Conservation (phyloP, 768 basidiomycete genomes). For the Amanita pallidorosea region DNA sequence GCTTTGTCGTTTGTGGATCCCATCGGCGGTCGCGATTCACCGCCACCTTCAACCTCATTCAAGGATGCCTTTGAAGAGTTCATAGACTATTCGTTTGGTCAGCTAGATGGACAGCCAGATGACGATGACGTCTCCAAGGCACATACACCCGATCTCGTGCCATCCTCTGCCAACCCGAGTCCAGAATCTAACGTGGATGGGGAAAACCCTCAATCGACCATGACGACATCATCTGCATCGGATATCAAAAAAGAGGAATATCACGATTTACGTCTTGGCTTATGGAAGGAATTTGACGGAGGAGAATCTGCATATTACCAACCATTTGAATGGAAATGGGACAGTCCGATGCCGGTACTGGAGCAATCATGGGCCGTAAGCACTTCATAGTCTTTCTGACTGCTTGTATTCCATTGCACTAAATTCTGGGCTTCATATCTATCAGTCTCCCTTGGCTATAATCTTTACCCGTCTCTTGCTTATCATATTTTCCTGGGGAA, state of each 20-base stretch:
- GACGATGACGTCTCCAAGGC: constrained; percentile 5
- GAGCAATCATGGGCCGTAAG: constrained; percentile 7
- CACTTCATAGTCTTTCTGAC: constrained; percentile 5
- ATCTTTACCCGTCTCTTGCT: constrained; percentile 5
- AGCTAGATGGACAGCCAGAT: constrained; percentile 4
- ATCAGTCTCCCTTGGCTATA: not conserved
- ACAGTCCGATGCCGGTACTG: constrained; percentile 6
- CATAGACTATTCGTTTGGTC: constrained; percentile 5
- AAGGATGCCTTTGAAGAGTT: constrained; percentile 5
- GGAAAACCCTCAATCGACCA: not conserved
- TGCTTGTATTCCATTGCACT: not conserved
- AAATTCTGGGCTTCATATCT: not conserved
- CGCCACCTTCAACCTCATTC: constrained; percentile 2
- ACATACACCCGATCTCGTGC: constrained; percentile 6
- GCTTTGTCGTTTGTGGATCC: not conserved
- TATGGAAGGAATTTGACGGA: constrained; percentile 8
- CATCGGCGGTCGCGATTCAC: not conserved
- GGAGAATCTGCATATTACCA: constrained; percentile 8
- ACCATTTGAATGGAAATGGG: constrained; percentile 8
- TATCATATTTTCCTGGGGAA: constrained; percentile 5
- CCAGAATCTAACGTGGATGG: constrained; percentile 5
- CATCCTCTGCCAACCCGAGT: constrained; percentile 19
- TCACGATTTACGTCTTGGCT: constrained; percentile 5
- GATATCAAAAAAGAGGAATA: constrained; percentile 6
- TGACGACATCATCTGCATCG: not conserved